phyloP scores from a whole-genome alignment of 192 early-diverging fungal genomes.

The Glomus cerebriforme region DNA sequence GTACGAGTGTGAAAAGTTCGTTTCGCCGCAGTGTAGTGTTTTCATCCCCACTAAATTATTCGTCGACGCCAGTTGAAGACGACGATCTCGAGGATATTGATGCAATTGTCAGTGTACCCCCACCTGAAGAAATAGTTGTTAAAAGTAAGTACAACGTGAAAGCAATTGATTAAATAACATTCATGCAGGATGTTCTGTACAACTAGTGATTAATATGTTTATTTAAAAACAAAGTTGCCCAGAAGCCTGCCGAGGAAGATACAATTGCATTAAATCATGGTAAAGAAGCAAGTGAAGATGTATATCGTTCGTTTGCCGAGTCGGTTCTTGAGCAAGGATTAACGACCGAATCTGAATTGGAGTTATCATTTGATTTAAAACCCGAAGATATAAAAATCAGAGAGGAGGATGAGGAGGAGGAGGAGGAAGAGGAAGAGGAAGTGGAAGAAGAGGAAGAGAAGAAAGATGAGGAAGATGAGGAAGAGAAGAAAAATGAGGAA shows the following conservation, averaged over 20 bases:
- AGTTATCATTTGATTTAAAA: conserved; percentile 28
- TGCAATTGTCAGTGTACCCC: conserved; percentile 21
- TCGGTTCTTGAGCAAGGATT: conserved; percentile 10
- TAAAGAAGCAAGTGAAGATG: conserved; percentile 20
- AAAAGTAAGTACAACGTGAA: conserved; percentile 10
- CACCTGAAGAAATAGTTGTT: conserved; percentile 30
- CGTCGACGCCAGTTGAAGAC: neutral
- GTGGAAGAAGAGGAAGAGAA: neutral
- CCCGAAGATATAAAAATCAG: conserved; percentile 26
- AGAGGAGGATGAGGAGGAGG: neutral
- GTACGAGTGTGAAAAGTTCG: neutral
- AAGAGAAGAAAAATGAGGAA: conserved; percentile 6
- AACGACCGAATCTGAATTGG: conserved; percentile 14
- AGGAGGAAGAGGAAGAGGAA: neutral
- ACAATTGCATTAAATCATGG: neutral
- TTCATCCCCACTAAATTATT: conserved; percentile 7
- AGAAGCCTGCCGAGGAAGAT: conserved; percentile 1
- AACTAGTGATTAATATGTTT: neutral
- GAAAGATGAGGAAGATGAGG: neutral
- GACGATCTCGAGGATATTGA: conserved; percentile 28
- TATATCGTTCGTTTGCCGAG: conserved; percentile 27
- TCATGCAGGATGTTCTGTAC: too few species aligned
- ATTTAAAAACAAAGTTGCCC: conserved; percentile 5
- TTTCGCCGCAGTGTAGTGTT: conserved; percentile 18
- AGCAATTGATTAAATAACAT: neutral